These are phyloP conservation scores for Candida oleophila DNA, from an alignment of 805 yeast genomes.

Conservation along the genomic window DNA sequence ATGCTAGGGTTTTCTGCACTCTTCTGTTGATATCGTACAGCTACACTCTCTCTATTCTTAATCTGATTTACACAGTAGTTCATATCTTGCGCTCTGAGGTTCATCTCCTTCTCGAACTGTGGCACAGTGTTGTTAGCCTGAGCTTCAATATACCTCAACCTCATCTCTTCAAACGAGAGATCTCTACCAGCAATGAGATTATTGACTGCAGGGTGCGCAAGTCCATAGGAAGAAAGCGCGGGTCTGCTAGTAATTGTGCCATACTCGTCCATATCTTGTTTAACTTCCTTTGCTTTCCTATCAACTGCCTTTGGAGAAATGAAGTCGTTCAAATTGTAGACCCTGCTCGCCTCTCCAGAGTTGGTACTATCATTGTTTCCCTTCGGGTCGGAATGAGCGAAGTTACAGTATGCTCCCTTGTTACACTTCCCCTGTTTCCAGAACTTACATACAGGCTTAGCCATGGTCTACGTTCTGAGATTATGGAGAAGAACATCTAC, in stretches of 20 bases:
- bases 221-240: slow-evolving; percentile 46
- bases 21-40: slow-evolving; percentile 57
- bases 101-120: slow-evolving; percentile 40
- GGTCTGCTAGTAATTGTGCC: slow-evolving; percentile 16
- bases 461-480: neutral
- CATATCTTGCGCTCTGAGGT: slow-evolving; percentile 48
- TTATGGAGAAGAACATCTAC: neutral
- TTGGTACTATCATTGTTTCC: neutral
- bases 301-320: slow-evolving; percentile 14
- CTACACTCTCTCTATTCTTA: slow-evolving; percentile 41
- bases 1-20: slow-evolving; percentile 29
- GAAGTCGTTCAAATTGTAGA: slow-evolving; percentile 10
- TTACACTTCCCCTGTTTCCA: slow-evolving; percentile 26
- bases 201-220: slow-evolving; percentile 46
- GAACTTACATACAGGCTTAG: slow-evolving; percentile 17
- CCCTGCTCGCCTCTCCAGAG: slow-evolving; percentile 23
- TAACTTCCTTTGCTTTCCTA: slow-evolving; percentile 16
- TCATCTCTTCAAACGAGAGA: slow-evolving; percentile 51
- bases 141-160: slow-evolving; percentile 48
- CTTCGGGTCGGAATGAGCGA: neutral
- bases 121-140: slow-evolving; percentile 30
- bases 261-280: slow-evolving; percentile 22
- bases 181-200: slow-evolving; percentile 54
- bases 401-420: slow-evolving; percentile 1
- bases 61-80: slow-evolving; percentile 38